These are phyloP conservation scores for Aspergillus homomorphus DNA, from an alignment of 495 filamentous ascomycete genomes.

Conservation along the genomic window DNA sequence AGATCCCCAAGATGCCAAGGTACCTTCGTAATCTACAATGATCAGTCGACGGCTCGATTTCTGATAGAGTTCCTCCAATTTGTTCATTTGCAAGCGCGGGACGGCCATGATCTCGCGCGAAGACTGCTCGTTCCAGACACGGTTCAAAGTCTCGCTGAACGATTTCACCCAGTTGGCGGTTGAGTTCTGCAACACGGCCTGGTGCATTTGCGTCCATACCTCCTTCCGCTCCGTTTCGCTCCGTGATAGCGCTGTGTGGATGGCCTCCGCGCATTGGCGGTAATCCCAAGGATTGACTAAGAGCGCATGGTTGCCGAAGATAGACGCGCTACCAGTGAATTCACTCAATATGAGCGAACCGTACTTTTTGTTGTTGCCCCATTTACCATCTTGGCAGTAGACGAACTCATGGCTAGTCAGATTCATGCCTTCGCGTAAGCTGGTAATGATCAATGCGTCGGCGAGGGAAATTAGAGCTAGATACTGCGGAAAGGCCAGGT, in stretches of 20 bases:
- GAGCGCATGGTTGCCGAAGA: constrained; percentile 70
- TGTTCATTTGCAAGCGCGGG: constrained; percentile 68
- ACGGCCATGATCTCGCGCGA: constrained; percentile 78
- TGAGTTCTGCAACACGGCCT: constrained; percentile 74
- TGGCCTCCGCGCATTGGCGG: constrained; percentile 75
- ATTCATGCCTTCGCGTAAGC: constrained; percentile 93
- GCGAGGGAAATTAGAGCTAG: constrained; percentile 83
- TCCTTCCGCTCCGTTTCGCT: constrained; percentile 63
- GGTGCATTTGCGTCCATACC: constrained; percentile 71
- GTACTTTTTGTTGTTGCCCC: constrained; percentile 69
- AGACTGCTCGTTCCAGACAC: constrained; percentile 77
- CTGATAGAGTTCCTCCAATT: constrained; percentile 62
- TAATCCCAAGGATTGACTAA: constrained; percentile 95
- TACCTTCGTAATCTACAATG: constrained; percentile 90
- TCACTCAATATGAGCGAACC: constrained; percentile 88
- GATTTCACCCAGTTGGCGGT: constrained; percentile 77
- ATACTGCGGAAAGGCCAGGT: constrained; percentile 86
- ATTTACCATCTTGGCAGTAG: constrained; percentile 85
- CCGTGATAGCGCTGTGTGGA: constrained; percentile 77
- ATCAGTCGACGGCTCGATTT: constrained; percentile 66
- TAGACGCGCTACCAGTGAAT: constrained; percentile 84
- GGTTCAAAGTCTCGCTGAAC: constrained; percentile 63
- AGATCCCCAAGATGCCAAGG: constrained; percentile 78
- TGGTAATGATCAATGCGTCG: constrained; percentile 88
- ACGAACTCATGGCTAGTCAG: constrained; percentile 89